These are phyloP conservation scores for Monilinia fructicola DNA, from an alignment of 2,329 filamentous ascomycete species.

Conservation along the genomic window DNA sequence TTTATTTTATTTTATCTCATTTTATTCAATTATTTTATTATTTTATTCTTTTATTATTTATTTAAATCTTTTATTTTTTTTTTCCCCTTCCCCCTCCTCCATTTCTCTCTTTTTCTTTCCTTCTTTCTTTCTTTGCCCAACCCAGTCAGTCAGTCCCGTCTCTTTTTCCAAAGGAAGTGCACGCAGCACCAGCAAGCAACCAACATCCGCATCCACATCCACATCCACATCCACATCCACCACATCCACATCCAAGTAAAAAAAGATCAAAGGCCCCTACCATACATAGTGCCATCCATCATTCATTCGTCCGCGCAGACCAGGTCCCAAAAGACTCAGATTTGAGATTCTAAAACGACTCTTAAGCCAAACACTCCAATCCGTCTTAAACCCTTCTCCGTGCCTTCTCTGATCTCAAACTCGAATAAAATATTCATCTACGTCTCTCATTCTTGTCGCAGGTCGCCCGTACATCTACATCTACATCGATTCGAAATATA, in stretches of 20 bases:
- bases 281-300: too few relatives aligned
- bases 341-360: constrained; percentile 22
- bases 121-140: too few relatives aligned
- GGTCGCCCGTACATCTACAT: constrained; percentile 22
- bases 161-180: background rate
- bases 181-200: background rate
- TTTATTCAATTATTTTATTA: too few relatives aligned
- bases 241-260: background rate
- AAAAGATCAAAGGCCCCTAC: constrained; percentile 15
- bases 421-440: constrained; percentile 7
- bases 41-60: too few relatives aligned
- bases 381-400: constrained; percentile 18
- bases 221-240: background rate
- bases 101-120: too few relatives aligned
- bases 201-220: background rate
- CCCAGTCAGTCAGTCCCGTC: too few relatives aligned
- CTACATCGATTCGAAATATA: background rate
- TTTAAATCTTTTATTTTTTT: too few relatives aligned
- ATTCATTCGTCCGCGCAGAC: constrained; percentile 13
- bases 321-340: constrained; percentile 7
- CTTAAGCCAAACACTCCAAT: constrained; percentile 11
- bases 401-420: constrained; percentile 21
- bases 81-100: too few relatives aligned
- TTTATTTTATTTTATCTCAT: too few relatives aligned
- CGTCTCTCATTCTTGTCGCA: constrained; percentile 26